phyloP scores from a whole-genome alignment of 352 stramenopile genomes.

The Pythium diclinum region DNA sequence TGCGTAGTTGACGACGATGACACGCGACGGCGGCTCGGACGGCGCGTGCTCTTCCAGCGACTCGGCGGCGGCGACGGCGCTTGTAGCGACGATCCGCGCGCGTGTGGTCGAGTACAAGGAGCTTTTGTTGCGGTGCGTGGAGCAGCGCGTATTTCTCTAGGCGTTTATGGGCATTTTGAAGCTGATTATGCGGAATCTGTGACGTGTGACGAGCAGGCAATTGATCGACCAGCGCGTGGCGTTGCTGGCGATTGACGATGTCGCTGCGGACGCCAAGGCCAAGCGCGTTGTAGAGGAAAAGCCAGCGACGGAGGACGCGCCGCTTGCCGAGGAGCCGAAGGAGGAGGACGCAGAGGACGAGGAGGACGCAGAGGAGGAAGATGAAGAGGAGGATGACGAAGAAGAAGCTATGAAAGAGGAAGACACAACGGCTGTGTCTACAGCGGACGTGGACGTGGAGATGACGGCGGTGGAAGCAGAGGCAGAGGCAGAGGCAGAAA shows the following conservation, averaged over 20 bases:
- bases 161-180: neutral
- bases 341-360: constrained; percentile 7
- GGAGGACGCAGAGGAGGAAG: constrained; percentile 7
- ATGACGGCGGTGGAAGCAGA: neutral
- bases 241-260: constrained; percentile 31
- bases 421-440: neutral
- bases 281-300: constrained; percentile 16
- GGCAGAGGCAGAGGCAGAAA: neutral
- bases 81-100: constrained; percentile 52
- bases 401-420: constrained; percentile 18
- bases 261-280: constrained; percentile 21
- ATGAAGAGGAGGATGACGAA: constrained; percentile 14
- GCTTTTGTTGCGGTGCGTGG: constrained; percentile 56
- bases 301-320: neutral
- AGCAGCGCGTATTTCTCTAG: neutral
- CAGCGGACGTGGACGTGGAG: neutral
- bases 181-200: constrained; percentile 8
- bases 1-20: constrained; percentile 53
- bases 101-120: constrained; percentile 76
- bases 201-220: constrained; percentile 40
- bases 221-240: constrained; percentile 54
- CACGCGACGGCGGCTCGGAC: constrained; percentile 31
- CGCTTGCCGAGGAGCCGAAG: constrained; percentile 3
- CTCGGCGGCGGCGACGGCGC: constrained; percentile 24
- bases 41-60: constrained; percentile 21